A percentile compares a stretch with the other conserved stretches of the same genome.
These are phyloP conservation scores for Graphilbum fragrans DNA, from an alignment of 2,329 filamentous ascomycete genomes.

Conservation along the genomic window DNA sequence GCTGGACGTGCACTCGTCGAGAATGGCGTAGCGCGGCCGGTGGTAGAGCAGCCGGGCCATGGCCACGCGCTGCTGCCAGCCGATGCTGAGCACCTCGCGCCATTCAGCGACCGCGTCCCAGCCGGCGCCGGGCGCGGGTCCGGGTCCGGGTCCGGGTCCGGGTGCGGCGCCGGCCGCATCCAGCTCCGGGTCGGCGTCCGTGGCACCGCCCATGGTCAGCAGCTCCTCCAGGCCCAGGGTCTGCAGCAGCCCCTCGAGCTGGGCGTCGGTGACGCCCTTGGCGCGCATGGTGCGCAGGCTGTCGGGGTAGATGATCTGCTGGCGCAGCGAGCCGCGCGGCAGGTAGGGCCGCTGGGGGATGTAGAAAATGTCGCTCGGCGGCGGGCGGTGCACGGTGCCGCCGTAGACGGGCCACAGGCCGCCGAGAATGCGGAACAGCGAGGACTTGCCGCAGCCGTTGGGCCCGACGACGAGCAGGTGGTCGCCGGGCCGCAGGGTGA, in stretches of 20 bases:
- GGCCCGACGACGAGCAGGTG: constrained; percentile 92
- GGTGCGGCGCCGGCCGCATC: constrained; percentile 14
- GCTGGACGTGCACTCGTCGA: constrained; percentile 91
- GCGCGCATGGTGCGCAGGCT: constrained; percentile 75
- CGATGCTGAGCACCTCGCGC: constrained; percentile 86
- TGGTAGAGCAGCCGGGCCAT: constrained; percentile 97
- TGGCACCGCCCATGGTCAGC: constrained; percentile 49
- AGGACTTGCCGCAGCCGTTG: constrained; percentile 95
- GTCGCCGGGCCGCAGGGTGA: constrained; percentile 73
- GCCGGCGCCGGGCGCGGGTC: constrained; percentile 30
- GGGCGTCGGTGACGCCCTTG: constrained; percentile 69
- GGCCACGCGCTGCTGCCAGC: constrained; percentile 88
- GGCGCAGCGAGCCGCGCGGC: constrained; percentile 78
- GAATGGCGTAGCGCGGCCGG: constrained; percentile 80
- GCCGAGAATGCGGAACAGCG: constrained; percentile 88
- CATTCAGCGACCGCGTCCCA: constrained; percentile 96
- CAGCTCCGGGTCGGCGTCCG: too few species aligned
- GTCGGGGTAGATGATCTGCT: constrained; percentile 96
- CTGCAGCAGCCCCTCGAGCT: constrained; percentile 64
- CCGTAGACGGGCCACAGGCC: constrained; percentile 97
- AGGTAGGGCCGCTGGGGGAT: constrained; percentile 94
- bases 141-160: not conserved
- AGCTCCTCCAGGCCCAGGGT: constrained; percentile 76
- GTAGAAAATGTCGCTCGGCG: constrained; percentile 92
- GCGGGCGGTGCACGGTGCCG: constrained; percentile 81